Evolutionary conservation across 805 yeast genomes (phyloP).

Genomic region (Nakazawaea laoshanensis): DNA sequence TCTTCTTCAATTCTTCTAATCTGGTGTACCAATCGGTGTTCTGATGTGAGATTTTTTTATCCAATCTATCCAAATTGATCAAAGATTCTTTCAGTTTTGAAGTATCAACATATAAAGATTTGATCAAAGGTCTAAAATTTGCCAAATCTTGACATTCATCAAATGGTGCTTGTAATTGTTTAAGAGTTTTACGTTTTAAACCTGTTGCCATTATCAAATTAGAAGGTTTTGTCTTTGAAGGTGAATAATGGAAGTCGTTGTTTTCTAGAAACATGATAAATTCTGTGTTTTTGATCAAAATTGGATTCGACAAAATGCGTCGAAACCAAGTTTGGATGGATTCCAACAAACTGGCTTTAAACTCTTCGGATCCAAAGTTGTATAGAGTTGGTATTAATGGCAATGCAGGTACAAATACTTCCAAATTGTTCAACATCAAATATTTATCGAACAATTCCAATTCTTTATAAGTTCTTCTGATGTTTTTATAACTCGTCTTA

Average conservation of each 20-base stretch:
- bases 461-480: conserved; percentile 78
- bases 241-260: conserved; percentile 27
- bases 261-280: conserved; percentile 57
- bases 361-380: conserved; percentile 82
- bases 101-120: conserved; percentile 55
- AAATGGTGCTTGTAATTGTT: conserved; percentile 86
- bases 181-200: conserved; percentile 76
- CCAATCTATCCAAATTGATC: conserved; percentile 16
- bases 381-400: conserved; percentile 71
- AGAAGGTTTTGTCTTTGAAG: conserved; percentile 30
- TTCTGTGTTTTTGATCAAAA: conserved; percentile 83
- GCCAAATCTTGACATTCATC: conserved; percentile 80
- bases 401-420: conserved; percentile 86
- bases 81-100: conserved; percentile 42
- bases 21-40: conserved; percentile 47
- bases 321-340: conserved; percentile 84
- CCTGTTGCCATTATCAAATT: conserved; percentile 67
- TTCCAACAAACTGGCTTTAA: conserved; percentile 42
- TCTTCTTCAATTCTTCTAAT: conserved; percentile 31
- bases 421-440: conserved; percentile 74
- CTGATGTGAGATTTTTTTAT: conserved; percentile 48
- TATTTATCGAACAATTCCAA: conserved; percentile 69
- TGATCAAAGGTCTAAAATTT: conserved; percentile 79
- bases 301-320: conserved; percentile 63
- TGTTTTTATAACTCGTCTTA: conserved; percentile 56